Base-by-base conservation (phyloP, 345 rosid genomes). In the Gynandropsis gynandra region DNA sequence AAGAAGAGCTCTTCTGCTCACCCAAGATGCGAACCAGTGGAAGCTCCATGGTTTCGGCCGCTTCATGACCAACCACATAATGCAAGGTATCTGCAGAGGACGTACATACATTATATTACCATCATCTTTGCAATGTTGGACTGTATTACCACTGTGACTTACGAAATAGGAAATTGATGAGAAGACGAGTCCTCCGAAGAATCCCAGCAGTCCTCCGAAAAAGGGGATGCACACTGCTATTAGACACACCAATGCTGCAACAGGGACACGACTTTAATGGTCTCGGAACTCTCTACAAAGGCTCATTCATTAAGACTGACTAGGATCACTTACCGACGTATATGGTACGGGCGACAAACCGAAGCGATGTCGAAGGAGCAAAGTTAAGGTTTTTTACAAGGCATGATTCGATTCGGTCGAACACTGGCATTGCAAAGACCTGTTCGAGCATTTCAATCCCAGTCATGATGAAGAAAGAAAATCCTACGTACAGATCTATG, bases 121-220 rank as follows among this genome's bases (percentile, higher is more conserved):
- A 10, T 13, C n/a, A n/a, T 15, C 15, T 42, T 15, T 18, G 27
- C 11, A 8, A 15, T 33, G 2, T 24, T 24, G 2, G 2, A 24
- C 29, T 24, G 4, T 24, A 38, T 8, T 17, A 7, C 20, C n/a
- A 8, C 10, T 17, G 13, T 27, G 4, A 31, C 74, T 71, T 68
- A 71, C 81, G 32, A 54, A 76, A 38, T 64, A 76, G 11, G 81
- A 56, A 8, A 71, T 68, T 9, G 81, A 69, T 19, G 78, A 62
- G 45, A 73, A 76, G 39, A 47, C 76, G 54, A 76, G 67, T 35
- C 81, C 77, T 3, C 77, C 77, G 4, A 69, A 69, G 56, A 73
- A 73, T 1, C 74, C 61, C 35, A 73, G 65, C 44, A 76, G 51
- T 1, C 76, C 81, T 18, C 81, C 78, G 13, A 76, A 76, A 53